Evolutionary conservation across 2,329 filamentous ascomycete genomes (phyloP).

Genomic region (Fusarium sp.): DNA sequence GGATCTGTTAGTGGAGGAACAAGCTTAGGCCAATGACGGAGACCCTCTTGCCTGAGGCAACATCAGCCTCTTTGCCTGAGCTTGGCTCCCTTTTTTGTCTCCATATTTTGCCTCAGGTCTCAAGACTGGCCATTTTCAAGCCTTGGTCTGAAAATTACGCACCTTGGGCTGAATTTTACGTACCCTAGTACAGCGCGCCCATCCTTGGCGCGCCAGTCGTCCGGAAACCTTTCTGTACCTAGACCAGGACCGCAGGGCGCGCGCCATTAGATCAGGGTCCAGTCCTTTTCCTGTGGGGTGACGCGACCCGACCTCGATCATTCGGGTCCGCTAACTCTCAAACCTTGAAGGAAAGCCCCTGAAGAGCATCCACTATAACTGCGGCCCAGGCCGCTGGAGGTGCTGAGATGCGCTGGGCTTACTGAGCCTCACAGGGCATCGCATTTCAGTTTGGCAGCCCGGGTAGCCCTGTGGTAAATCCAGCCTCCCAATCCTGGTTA

Average conservation of each 20-base stretch:
- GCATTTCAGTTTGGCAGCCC: constrained; percentile 4
- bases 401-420: constrained; percentile 29
- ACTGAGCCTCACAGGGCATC: constrained; percentile 35
- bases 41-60: constrained; percentile 50
- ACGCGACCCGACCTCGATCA: constrained; percentile 29
- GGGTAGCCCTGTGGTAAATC: constrained; percentile 20
- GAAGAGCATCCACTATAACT: constrained; percentile 36
- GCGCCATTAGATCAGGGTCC: constrained; percentile 36
- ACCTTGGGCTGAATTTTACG: constrained; percentile 43
- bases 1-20: constrained; percentile 32
- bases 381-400: constrained; percentile 17
- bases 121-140: background rate
- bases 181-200: constrained; percentile 9
- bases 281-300: constrained; percentile 28
- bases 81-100: constrained; percentile 20
- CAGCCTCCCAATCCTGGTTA: constrained; percentile 23
- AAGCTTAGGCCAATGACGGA: constrained; percentile 37
- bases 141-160: constrained; percentile 32
- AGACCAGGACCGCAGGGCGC: constrained; percentile 6
- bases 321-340: constrained; percentile 11
- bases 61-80: background rate
- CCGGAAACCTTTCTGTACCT: constrained; percentile 1
- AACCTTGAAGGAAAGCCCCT: constrained; percentile 26
- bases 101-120: constrained; percentile 40
- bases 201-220: constrained; percentile 3